These are phyloP conservation scores for Westerdykella ornata DNA, from an alignment of 2,329 filamentous ascomycete genomes.

Conservation along the genomic window DNA sequence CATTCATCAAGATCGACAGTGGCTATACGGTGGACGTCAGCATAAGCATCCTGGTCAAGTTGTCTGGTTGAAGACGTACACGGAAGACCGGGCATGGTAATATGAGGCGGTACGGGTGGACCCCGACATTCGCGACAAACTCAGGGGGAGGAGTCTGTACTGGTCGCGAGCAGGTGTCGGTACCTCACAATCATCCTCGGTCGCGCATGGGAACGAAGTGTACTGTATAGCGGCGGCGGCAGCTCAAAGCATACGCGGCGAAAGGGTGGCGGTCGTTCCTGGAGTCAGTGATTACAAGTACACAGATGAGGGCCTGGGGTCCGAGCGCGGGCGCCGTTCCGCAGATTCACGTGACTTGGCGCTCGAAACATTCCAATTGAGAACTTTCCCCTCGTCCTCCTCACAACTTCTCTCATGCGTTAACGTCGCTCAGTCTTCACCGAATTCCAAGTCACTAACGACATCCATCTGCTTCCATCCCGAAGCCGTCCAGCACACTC, in stretches of 20 bases:
- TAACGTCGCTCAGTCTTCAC: no score
- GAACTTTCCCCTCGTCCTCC: neutral
- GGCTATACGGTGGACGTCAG: conserved; percentile 47
- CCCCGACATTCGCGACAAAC: conserved; percentile 24
- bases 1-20: conserved; percentile 98
- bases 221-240: conserved; percentile 2
- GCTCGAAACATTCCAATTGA: conserved; percentile 1
- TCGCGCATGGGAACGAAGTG: conserved; percentile 22
- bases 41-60: conserved; percentile 2
- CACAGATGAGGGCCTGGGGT: conserved; percentile 3
- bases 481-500: no score
- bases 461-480: no score
- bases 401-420: conserved; percentile 1
- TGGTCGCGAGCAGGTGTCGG: conserved; percentile 33
- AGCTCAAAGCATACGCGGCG: conserved; percentile 5
- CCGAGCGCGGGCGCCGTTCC: neutral
- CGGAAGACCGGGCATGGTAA: conserved; percentile 46
- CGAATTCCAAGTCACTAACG: no score
- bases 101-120: conserved; percentile 13
- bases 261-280: neutral
- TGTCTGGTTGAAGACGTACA: conserved; percentile 32
- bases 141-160: conserved; percentile 33
- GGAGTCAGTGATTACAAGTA: neutral
- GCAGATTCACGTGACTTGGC: conserved; percentile 4
- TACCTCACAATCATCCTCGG: conserved; percentile 39